Evolutionary conservation across 768 basidiomycete genomes (phyloP).

Genomic region (Tylopilus felleus): DNA sequence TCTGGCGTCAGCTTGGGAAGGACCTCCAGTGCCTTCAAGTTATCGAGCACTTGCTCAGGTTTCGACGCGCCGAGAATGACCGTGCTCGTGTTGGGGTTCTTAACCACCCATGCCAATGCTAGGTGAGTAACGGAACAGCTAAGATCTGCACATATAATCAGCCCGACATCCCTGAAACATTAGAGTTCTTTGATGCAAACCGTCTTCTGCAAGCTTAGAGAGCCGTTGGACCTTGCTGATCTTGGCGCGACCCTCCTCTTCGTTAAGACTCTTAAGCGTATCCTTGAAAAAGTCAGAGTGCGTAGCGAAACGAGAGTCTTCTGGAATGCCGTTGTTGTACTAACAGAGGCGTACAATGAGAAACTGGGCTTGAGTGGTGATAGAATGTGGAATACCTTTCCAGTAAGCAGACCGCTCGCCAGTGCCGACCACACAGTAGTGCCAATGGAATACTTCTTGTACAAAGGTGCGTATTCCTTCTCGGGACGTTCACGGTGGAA

Average conservation of each 20-base stretch:
- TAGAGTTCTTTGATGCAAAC: constrained; percentile 7
- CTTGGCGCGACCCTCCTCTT: constrained; percentile 42
- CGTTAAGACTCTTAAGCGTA: constrained; percentile 41
- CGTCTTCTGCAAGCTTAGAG: constrained; percentile 41
- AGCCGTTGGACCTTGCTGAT: constrained; percentile 49
- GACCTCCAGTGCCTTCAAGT: constrained; percentile 50
- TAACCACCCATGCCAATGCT: constrained; percentile 55
- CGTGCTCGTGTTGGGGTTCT: constrained; percentile 47
- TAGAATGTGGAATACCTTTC: constrained; percentile 35
- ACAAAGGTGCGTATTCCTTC: constrained; percentile 47
- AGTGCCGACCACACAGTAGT: constrained; percentile 56
- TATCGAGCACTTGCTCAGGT: constrained; percentile 46
- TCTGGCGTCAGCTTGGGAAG: constrained; percentile 53
- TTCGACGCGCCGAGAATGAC: constrained; percentile 49
- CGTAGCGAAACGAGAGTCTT: constrained; percentile 48
- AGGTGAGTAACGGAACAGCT: constrained; percentile 46
- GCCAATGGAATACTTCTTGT: constrained; percentile 44
- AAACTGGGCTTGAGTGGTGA: neutral
- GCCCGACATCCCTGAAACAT: neutral
- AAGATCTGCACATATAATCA: constrained; percentile 33
- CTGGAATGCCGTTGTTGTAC: constrained; percentile 51
- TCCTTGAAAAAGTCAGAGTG: constrained; percentile 46
- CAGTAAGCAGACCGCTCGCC: constrained; percentile 52
- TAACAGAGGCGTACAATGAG: constrained; percentile 13
- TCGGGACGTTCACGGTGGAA: constrained; percentile 54